phyloP scores from a whole-genome alignment of 352 stramenopile genomes.

The Halophytophthora batemanensis region DNA sequence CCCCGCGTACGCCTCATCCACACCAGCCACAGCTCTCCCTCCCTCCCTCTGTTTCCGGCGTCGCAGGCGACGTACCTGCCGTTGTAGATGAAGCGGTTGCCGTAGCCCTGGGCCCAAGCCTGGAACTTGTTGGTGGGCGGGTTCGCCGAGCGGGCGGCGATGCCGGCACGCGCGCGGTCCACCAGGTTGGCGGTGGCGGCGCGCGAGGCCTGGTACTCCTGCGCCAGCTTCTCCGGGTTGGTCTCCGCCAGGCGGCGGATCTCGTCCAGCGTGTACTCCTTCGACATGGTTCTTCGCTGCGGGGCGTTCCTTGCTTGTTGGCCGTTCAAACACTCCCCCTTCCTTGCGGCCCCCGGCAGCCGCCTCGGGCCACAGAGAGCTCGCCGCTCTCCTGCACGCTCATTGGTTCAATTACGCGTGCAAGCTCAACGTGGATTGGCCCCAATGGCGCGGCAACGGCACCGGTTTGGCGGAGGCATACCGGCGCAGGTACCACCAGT shows the following conservation, averaged over 20 bases:
- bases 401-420: too few relatives aligned
- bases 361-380: too few relatives aligned
- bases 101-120: constrained; percentile 70
- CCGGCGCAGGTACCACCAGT: too few relatives aligned
- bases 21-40: not conserved
- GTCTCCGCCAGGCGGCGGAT: constrained; percentile 74
- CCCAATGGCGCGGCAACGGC: too few relatives aligned
- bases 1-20: not conserved
- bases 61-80: constrained; percentile 28
- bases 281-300: constrained; percentile 37
- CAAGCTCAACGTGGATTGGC: too few relatives aligned
- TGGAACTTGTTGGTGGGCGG: constrained; percentile 59
- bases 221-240: constrained; percentile 63
- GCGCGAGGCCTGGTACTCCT: constrained; percentile 71
- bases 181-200: constrained; percentile 64
- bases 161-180: constrained; percentile 54
- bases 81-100: constrained; percentile 74
- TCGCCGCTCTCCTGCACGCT: too few relatives aligned
- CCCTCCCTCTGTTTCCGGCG: not conserved
- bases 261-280: constrained; percentile 79
- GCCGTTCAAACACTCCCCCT: constrained; percentile 29
- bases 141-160: constrained; percentile 52
- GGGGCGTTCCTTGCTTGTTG: constrained; percentile 14
- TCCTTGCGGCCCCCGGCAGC: not conserved
- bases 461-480: too few relatives aligned